Conservation (phyloP, 257 asterid genomes). For the Plantago ovata region DNA sequence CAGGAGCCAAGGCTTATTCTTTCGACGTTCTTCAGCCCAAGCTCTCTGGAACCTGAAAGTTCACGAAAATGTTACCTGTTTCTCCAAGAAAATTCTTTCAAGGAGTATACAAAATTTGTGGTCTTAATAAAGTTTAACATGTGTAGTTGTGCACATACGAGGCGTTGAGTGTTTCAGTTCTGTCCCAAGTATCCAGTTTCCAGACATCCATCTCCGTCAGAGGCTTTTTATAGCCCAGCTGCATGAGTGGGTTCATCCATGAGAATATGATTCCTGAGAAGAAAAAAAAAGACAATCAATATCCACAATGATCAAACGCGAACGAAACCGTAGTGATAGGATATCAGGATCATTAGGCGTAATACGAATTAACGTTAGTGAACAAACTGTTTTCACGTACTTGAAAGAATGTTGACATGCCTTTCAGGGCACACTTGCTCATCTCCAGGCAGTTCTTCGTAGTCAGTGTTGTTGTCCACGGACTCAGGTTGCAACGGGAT, state of each 20-base stretch:
- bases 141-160: slow-evolving; percentile 41
- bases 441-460: slow-evolving; percentile 83
- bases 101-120: neutral
- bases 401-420: slow-evolving; percentile 55
- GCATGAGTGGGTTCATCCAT: slow-evolving; percentile 87
- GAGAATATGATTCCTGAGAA: slow-evolving; percentile 52
- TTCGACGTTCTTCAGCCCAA: slow-evolving; percentile 75
- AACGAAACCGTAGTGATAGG: no score
- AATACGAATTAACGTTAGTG: neutral
- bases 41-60: slow-evolving; percentile 73
- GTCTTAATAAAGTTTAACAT: neutral
- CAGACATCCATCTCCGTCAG: slow-evolving; percentile 93
- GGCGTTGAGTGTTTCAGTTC: slow-evolving; percentile 75
- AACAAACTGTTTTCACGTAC: slow-evolving; percentile 45
- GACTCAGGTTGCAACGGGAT: slow-evolving; percentile 55
- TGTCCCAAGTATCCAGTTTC: slow-evolving; percentile 94
- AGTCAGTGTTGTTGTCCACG: slow-evolving; percentile 46
- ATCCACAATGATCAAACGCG: slow-evolving; percentile 9
- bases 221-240: slow-evolving; percentile 84
- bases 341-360: neutral
- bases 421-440: slow-evolving; percentile 96
- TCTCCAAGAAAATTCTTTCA: neutral
- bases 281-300: slow-evolving; percentile 19
- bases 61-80: slow-evolving; percentile 10
- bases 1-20: slow-evolving; percentile 91